These are phyloP conservation scores for Triticum turgidum DNA, from an alignment of 176 grass and related monocot genomes.

Conservation along the genomic window DNA sequence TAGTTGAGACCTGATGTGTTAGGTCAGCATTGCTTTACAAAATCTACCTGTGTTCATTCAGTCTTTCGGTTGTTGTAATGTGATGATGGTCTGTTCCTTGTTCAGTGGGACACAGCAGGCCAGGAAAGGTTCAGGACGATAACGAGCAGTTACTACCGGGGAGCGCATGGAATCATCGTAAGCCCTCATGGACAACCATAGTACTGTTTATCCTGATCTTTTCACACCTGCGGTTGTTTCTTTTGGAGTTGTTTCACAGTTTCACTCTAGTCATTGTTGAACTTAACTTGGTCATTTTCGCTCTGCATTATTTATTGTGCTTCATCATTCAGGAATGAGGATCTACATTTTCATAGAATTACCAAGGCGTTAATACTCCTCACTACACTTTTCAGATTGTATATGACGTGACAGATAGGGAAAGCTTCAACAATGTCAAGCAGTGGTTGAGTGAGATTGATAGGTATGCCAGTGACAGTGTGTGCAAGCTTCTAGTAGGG, in stretches of 20 bases:
- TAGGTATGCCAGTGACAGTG: constrained; percentile 90
- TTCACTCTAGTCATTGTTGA: background rate
- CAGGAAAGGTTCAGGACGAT: constrained; percentile 96
- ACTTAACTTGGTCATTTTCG: background rate
- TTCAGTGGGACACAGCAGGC: constrained; percentile 95
- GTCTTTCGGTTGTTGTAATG: constrained; percentile 12
- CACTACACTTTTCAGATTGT: constrained; percentile 56
- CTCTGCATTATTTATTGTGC: background rate
- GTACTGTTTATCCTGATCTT: no score
- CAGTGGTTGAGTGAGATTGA: constrained; percentile 95
- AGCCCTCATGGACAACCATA: background rate
- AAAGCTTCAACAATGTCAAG: constrained; percentile 95
- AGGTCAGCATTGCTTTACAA: constrained; percentile 16
- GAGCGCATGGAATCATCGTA: constrained; percentile 99
- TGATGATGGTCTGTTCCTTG: constrained; percentile 39
- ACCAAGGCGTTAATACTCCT: background rate
- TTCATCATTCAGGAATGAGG: background rate
- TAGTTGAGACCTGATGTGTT: constrained; percentile 23
- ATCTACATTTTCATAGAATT: background rate
- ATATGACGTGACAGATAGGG: constrained; percentile 84
- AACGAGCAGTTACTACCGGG: constrained; percentile 92
- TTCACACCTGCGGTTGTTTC: no score
- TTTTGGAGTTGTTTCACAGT: background rate
- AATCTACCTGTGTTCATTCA: constrained; percentile 19
- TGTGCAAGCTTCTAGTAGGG: constrained; percentile 96